Base-by-base conservation (phyloP, 2,329 filamentous ascomycete species). In the Diplodia seriata region DNA sequence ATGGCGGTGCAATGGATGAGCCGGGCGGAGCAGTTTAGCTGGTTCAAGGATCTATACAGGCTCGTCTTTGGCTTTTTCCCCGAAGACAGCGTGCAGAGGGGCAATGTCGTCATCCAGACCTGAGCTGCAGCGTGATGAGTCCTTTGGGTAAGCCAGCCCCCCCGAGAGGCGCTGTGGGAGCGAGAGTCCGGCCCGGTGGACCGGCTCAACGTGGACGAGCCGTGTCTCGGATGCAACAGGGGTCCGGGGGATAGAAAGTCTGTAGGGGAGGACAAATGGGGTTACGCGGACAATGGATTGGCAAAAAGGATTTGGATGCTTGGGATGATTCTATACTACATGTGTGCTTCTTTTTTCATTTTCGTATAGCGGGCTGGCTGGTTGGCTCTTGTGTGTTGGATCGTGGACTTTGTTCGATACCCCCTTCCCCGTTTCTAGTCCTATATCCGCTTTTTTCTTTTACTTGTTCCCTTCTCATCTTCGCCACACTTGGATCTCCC, bases 21-120 rank as follows among this genome's bases (percentile, higher is more conserved):
- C 64, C 84, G 87, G 68, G 89, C 87, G 33, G 85, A 87, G 68
- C 88, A 93, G 73, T 95, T 95, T 78, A 83, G 83, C 9, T 97
- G 94, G 84, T 81, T 97, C 70, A 85, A 88, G 61, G 93, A 97
- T 73, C 83, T 97, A 15, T 97, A 92, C 81, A 86, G 87, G 65
- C 84, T 94, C 50, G 93, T 97, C 2, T 97, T 96, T 77, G 91
- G 92, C 3, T 94, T 94, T 74, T 87, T 90, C 57, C 80, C 93
- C 18, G 92, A 97, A 67, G 93, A 97, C 73, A 63, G 59, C 12
- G 59, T 63, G 15, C 59, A 63, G 47, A 33, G 59, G 47, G 59
- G 59, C 9, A 63, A 63, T 63, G 59, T 51, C 59, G 59, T 63
- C 59, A 63, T 63, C 12, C 59, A 63, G 26, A 63, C 59, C 18